Evolutionary conservation across 129 eudicot genomes (phyloP), one percentile per base, ranked within the genome.

Genomic region (Erigeron canadensis): DNA sequence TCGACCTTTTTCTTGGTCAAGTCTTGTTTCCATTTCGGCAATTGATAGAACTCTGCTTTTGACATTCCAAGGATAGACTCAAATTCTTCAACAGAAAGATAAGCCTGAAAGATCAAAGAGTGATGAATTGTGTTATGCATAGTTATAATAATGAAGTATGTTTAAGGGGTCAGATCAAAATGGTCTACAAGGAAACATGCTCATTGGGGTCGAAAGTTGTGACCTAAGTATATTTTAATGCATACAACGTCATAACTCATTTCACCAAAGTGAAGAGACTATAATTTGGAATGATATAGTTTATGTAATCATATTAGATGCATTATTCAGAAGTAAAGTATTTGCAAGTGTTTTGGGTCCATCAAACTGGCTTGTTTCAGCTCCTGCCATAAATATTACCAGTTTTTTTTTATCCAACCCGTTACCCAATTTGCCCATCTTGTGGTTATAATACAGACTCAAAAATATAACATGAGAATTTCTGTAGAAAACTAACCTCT

Each of bases 11-110:
- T 86, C 85, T 91, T 91, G 70, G 65, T 87, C 80, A 78, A 63
- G 76, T 86, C 96, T 76, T 91, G 97, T 88, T 91, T 91, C 97
- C 97, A 90, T 76, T 86, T 90, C 4, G 97, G 97, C 63, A 87
- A 71, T 70, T 88, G 80, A 64, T 85, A 87, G 58, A 91, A 91
- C n/a, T 79, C 88, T 63, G 79, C 95, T 81, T 84, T 88, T 17
- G 81, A 50, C 86, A 88, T 78, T 48, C 86, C 89, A 42, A 91
- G 64, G 42, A 91, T 75, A 44, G 81, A 59, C 84, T 84, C 80
- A 57, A 91, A 91, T 74, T 91, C 95, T 76, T 88, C 97, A 8
- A 82, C 88, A 68, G 95, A 77, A 53, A 91, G 88, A 70, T 91
- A 91, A 54, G 96, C 88, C 97, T 91, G 76, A 65, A 68, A 60